These are phyloP conservation scores for Paraphaeosphaeria minitans DNA, from an alignment of 2,329 filamentous ascomycete species.

Conservation along the genomic window DNA sequence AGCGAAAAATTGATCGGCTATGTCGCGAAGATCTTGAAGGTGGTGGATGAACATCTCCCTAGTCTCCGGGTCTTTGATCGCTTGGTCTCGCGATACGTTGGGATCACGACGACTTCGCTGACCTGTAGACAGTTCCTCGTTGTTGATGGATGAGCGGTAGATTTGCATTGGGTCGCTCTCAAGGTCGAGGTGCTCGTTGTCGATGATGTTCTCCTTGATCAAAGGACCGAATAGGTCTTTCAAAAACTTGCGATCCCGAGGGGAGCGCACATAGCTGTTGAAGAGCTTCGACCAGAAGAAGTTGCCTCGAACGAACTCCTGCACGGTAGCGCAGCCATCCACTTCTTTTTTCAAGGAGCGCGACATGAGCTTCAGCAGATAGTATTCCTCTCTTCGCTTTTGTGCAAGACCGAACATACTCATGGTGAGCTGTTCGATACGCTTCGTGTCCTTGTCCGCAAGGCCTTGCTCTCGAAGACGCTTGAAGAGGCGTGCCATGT, in stretches of 20 bases:
- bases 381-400: slow-evolving; percentile 96
- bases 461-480: slow-evolving; percentile 81
- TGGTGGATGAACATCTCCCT: slow-evolving; percentile 92
- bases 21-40: slow-evolving; percentile 89
- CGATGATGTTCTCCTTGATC: slow-evolving; percentile 89
- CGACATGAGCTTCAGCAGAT: slow-evolving; percentile 85
- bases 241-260: slow-evolving; percentile 89
- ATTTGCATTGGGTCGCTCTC: slow-evolving; percentile 98
- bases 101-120: slow-evolving; percentile 78
- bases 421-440: slow-evolving; percentile 93
- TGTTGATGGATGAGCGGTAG: slow-evolving; percentile 92
- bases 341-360: slow-evolving; percentile 86
- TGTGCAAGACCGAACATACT: slow-evolving; percentile 96
- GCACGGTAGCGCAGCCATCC: slow-evolving; percentile 70
- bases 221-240: slow-evolving; percentile 83
- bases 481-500: slow-evolving; percentile 86
- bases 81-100: slow-evolving; percentile 87
- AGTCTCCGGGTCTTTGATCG: slow-evolving; percentile 95
- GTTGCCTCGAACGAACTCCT: slow-evolving; percentile 87
- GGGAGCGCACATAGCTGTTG: slow-evolving; percentile 84
- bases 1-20: slow-evolving; percentile 87
- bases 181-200: slow-evolving; percentile 86
- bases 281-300: slow-evolving; percentile 93
- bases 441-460: slow-evolving; percentile 88
- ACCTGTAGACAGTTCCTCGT: slow-evolving; percentile 93